These are phyloP conservation scores for Spergularia azorica DNA, from an alignment of 179 eudicot genomes.

Conservation along the genomic window DNA sequence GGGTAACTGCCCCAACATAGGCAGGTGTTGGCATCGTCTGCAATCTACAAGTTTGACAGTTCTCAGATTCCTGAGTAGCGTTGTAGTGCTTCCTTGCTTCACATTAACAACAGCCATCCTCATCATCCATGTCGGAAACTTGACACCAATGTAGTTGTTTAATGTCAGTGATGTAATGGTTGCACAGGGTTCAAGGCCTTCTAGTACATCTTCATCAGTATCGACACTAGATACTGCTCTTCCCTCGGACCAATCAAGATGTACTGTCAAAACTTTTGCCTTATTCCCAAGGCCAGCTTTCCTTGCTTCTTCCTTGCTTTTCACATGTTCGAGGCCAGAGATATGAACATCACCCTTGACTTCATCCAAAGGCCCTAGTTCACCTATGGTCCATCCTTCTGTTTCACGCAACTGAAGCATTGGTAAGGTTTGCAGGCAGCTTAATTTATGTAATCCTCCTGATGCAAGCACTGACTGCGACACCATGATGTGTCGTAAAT, in stretches of 20 bases:
- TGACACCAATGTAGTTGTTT: not conserved
- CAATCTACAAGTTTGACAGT: not conserved
- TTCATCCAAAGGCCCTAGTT: slow-evolving; percentile 4
- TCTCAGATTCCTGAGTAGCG: not conserved
- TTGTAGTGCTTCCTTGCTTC: not conserved
- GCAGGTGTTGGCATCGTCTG: not conserved
- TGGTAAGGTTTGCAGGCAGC: not conserved
- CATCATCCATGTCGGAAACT: not conserved
- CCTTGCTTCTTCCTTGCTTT: slow-evolving; percentile 9
- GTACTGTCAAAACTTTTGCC: not conserved
- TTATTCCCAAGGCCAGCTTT: not conserved
- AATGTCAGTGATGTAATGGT: not conserved
- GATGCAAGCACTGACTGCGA: not conserved
- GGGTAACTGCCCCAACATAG: not conserved
- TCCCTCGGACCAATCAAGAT: not conserved
- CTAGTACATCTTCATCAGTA: slow-evolving; percentile 5
- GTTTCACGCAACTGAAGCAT: not conserved
- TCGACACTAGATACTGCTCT: not conserved
- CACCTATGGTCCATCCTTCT: slow-evolving; percentile 17
- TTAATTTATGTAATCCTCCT: slow-evolving; percentile 1
- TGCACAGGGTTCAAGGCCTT: slow-evolving; percentile 9
- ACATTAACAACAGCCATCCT: not conserved
- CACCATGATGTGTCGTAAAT: slow-evolving; percentile 5
- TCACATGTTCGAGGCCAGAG: slow-evolving; percentile 1
- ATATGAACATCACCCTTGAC: not conserved